Base-by-base conservation (phyloP, 495 filamentous ascomycete genomes). In the Xylaria longipes region DNA sequence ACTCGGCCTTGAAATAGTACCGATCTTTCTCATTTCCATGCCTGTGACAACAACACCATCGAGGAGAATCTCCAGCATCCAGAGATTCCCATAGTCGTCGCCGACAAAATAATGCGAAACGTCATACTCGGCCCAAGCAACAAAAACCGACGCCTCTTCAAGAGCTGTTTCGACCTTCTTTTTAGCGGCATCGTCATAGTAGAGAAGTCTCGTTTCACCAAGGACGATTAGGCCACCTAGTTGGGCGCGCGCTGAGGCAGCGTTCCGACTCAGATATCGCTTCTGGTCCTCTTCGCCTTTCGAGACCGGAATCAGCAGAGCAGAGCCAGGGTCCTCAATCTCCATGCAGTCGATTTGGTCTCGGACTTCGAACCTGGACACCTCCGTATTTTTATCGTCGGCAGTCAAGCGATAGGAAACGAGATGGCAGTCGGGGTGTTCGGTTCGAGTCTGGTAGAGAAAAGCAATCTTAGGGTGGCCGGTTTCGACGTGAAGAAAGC, bases 51-150 rank as follows among this genome's bases (percentile, higher is more conserved):
- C 87, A 0, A 84, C 78, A 25, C 84, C 84, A 57, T 92, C 88
- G 12, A 93, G 77, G 22, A 91, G 79, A 39, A 98, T 85, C 80
- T 93, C 92, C 20, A 98, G 81, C 31, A 97, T 82, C 76, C 94
- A 93, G 43, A 99, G 77, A 25, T 84, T 87, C 46, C 95, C 96
- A 73, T 93, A 97, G 69, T 97, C 94, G 79, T 99, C 96, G 9
- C 92, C 94, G 15, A 99, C 80, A 22, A 97, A 83, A 85, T 93
- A 98, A 70, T 92, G 86, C 60, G 91, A 90, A 35, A 87, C 88
- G 74, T 97, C 91, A 33, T 97, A 89, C 73, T 90, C 88, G 74
- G 91, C 91, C 97, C 97, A 99, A 20, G 94, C 89, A 35, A 94
- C 91, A 73, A 96, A 98, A 45, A 95, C 89, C 3, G 90, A 93